Conservation (phyloP, 228 moss, liverwort and hornwort species). For the Sphagnum magellanicum region DNA sequence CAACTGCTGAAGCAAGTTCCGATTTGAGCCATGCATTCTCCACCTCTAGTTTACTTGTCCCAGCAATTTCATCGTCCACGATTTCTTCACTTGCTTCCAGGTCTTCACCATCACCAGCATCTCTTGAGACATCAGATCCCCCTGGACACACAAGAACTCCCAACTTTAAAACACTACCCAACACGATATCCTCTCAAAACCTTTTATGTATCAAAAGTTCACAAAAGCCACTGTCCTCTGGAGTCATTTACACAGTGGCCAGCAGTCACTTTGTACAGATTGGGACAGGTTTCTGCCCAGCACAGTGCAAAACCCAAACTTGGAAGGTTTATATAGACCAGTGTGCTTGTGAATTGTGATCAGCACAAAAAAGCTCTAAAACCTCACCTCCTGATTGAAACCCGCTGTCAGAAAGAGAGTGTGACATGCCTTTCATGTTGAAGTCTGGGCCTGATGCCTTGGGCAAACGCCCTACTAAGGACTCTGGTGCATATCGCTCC, state of each 20-base stretch:
- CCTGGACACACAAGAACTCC: conserved; percentile 16
- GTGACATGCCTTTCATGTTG: conserved; percentile 46
- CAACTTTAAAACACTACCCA: background rate
- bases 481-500: conserved; percentile 90
- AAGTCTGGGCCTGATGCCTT: conserved; percentile 50
- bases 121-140: conserved; percentile 35
- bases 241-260: too few species aligned
- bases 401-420: conserved; percentile 55
- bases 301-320: too few species aligned
- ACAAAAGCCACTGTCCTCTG: too few species aligned
- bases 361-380: background rate
- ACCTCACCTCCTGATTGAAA: conserved; percentile 40
- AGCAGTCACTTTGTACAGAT: too few species aligned
- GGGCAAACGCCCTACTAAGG: conserved; percentile 65
- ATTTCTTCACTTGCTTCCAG: conserved; percentile 54
- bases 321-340: too few species aligned
- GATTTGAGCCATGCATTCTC: conserved; percentile 97
- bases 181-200: too few species aligned
- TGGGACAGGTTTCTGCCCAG: too few species aligned
- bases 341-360: background rate
- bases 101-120: conserved; percentile 50
- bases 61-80: conserved; percentile 76
- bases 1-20: conserved; percentile 92
- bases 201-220: too few species aligned
- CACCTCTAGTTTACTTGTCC: conserved; percentile 92